phyloP scores from a whole-genome alignment of 257 asterid genomes.

The Solanum phureja region DNA sequence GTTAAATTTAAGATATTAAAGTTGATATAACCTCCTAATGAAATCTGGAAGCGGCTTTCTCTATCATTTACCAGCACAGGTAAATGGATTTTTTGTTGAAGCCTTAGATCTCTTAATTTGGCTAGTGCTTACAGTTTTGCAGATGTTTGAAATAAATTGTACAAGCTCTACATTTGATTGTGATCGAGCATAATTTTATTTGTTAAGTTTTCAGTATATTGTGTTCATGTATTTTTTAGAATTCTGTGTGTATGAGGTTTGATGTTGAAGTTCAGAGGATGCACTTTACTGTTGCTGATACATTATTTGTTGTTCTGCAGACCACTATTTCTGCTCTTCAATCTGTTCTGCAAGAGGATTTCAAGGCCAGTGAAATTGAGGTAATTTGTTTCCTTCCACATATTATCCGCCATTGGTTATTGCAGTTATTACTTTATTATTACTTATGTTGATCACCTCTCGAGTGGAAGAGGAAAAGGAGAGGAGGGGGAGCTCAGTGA shows the following conservation, averaged over 20 bases:
- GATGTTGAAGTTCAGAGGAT: not conserved
- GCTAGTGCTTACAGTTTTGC: not conserved
- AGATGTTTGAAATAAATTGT: not conserved
- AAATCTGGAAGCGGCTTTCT: not conserved
- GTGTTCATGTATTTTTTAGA: not conserved
- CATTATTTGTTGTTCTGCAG: slow-evolving; percentile 27
- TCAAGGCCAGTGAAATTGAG: slow-evolving; percentile 98
- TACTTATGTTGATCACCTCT: not conserved
- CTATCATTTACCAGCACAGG: not conserved
- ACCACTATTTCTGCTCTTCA: slow-evolving; percentile 93
- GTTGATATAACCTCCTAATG: not conserved
- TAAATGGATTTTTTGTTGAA: not conserved
- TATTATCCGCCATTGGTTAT: not conserved
- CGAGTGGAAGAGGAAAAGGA: not conserved
- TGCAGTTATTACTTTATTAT: not conserved
- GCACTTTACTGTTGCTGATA: not conserved
- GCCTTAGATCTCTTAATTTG: not conserved
- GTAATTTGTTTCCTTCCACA: slow-evolving; percentile 19
- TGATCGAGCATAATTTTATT: not conserved
- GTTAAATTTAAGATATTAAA: not conserved
- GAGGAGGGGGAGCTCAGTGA: not conserved
- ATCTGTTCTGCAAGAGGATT: slow-evolving; percentile 95
- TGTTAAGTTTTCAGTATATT: not conserved
- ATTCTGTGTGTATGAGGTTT: not conserved
- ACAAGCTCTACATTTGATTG: not conserved